phyloP scores from a whole-genome alignment of 2,329 filamentous ascomycete genomes.

The Diaporthe ampelina region DNA sequence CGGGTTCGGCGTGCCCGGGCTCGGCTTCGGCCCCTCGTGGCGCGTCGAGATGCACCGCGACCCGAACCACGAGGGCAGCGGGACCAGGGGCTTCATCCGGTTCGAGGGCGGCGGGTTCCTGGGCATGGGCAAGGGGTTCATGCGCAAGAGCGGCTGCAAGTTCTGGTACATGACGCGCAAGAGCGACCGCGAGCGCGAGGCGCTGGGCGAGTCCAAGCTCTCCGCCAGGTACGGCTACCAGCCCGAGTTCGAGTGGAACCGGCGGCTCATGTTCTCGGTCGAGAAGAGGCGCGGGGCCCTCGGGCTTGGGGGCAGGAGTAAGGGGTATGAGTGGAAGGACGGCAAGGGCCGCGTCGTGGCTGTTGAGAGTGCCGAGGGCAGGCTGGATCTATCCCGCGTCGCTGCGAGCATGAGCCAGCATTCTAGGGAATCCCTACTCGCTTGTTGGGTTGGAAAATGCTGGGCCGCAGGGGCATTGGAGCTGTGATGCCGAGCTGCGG shows the following conservation, averaged over 20 bases:
- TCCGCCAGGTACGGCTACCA: constrained; percentile 46
- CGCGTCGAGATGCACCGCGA: constrained; percentile 36
- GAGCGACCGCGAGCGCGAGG: constrained; percentile 15
- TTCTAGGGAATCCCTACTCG: constrained; percentile 72
- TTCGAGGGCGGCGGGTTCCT: constrained; percentile 37
- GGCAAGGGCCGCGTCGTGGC: constrained; percentile 32
- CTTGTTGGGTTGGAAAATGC: constrained; percentile 47
- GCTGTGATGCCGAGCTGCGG: background rate
- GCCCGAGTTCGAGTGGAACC: constrained; percentile 37
- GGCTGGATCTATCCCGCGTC: constrained; percentile 30
- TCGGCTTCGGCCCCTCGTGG: constrained; percentile 36
- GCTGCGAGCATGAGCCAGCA: constrained; percentile 34
- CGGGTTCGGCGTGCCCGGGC: constrained; percentile 22
- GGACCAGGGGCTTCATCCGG: constrained; percentile 23
- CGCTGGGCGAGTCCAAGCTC: constrained; percentile 47
- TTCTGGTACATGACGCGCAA: constrained; percentile 43
- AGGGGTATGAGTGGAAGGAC: constrained; percentile 33
- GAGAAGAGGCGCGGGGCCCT: constrained; percentile 28
- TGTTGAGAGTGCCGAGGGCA: constrained; percentile 33
- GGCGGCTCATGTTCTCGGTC: constrained; percentile 34
- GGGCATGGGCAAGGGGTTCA: constrained; percentile 32
- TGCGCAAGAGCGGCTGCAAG: constrained; percentile 35
- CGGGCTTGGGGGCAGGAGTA: constrained; percentile 7
- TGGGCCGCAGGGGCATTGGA: constrained; percentile 31
- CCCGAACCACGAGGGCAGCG: constrained; percentile 15